These are phyloP conservation scores for Coemansia sp. DNA, from an alignment of 192 early-diverging fungal species.

Conservation along the genomic window DNA sequence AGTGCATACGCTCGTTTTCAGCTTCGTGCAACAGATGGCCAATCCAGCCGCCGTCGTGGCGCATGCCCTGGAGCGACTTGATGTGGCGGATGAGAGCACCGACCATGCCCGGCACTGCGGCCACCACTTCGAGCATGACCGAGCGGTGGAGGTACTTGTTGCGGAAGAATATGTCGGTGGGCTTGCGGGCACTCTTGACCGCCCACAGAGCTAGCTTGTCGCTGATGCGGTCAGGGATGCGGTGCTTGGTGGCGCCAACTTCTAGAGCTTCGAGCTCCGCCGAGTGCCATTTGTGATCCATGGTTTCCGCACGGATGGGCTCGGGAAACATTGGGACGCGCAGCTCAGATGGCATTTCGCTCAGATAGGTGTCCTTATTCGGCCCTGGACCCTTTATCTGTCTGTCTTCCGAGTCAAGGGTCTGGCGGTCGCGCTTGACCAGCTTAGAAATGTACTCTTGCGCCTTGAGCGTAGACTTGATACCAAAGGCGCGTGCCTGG, in stretches of 20 bases:
- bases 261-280: constrained; percentile 60
- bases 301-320: constrained; percentile 57
- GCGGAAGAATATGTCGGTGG: constrained; percentile 67
- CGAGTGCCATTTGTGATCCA: constrained; percentile 49
- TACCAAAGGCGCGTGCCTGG: constrained; percentile 32
- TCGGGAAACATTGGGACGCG: not conserved
- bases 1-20: constrained; percentile 80
- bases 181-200: constrained; percentile 62
- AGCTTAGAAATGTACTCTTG: constrained; percentile 41
- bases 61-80: constrained; percentile 67
- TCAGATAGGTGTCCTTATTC: not conserved
- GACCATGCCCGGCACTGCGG: constrained; percentile 86
- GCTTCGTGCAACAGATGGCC: constrained; percentile 85
- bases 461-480: constrained; percentile 46
- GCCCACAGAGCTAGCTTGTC: constrained; percentile 61
- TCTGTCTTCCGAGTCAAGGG: constrained; percentile 6
- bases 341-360: not conserved
- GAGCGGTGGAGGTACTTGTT: constrained; percentile 74
- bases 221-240: constrained; percentile 49
- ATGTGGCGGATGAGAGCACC: constrained; percentile 80
- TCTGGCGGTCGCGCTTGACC: constrained; percentile 14
- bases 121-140: constrained; percentile 73
- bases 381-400: constrained; percentile 25
- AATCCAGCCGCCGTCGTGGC: constrained; percentile 90
- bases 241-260: constrained; percentile 58